Evolutionary conservation across 257 asterid species (phyloP).

Genomic region (Capsicum rhomboideum): DNA sequence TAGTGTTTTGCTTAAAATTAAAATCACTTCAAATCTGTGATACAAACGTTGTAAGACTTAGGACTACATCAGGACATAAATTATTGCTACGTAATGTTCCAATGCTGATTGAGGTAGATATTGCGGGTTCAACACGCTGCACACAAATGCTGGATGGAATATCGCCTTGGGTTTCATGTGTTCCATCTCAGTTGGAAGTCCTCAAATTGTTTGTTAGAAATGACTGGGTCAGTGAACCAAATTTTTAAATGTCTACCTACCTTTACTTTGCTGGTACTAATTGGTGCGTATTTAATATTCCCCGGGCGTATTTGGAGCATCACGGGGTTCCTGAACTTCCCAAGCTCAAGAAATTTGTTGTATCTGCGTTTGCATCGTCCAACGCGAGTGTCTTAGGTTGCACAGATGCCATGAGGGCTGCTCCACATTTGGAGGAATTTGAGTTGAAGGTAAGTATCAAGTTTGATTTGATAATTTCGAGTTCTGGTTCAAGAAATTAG

Average conservation of each 20-base stretch:
- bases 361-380: background rate
- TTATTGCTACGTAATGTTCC: background rate
- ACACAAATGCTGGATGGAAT: background rate
- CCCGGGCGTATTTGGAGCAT: background rate
- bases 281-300: background rate
- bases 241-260: background rate
- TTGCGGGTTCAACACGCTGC: background rate
- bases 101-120: background rate
- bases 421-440: background rate
- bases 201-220: background rate
- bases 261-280: background rate
- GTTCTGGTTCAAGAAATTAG: background rate
- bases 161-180: background rate
- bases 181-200: background rate
- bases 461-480: background rate
- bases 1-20: background rate
- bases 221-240: background rate
- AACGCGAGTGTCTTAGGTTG: background rate
- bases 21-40: background rate
- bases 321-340: background rate
- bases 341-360: background rate
- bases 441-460: background rate
- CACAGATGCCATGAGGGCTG: background rate
- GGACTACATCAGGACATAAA: background rate
- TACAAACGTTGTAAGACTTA: background rate